These are phyloP conservation scores for Pichia sp. DNA, from an alignment of 1,139 yeast species.

Conservation along the genomic window DNA sequence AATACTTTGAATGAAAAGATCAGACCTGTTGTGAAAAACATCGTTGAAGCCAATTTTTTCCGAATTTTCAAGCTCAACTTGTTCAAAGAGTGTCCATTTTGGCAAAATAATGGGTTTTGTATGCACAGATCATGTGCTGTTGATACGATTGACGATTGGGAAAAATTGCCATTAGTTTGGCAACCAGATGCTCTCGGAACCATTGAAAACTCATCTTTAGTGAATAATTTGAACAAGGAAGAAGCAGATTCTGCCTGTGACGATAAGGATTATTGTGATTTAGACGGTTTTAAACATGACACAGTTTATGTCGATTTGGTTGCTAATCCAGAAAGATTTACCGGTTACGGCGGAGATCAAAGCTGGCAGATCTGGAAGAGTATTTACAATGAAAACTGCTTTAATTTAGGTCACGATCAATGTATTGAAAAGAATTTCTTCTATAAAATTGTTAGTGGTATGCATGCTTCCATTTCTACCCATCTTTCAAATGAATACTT, in stretches of 20 bases:
- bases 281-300: slow-evolving; percentile 28
- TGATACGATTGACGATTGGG: slow-evolving; percentile 56
- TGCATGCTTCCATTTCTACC: slow-evolving; percentile 94
- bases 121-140: slow-evolving; percentile 93
- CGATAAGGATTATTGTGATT: slow-evolving; percentile 38
- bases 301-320: slow-evolving; percentile 82
- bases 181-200: slow-evolving; percentile 69
- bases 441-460: slow-evolving; percentile 79
- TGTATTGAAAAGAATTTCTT: slow-evolving; percentile 85
- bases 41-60: slow-evolving; percentile 71
- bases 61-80: slow-evolving; percentile 80
- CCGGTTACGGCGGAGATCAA: slow-evolving; percentile 92
- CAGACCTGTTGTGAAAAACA: slow-evolving; percentile 44
- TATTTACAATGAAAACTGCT: slow-evolving; percentile 87
- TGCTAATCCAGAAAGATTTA: slow-evolving; percentile 91
- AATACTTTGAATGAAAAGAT: slow-evolving; percentile 41
- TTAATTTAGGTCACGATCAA: slow-evolving; percentile 39
- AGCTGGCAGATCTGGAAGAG: slow-evolving; percentile 91
- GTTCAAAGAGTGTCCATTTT: slow-evolving; percentile 82
- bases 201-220: slow-evolving; percentile 31
- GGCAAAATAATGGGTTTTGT: slow-evolving; percentile 77
- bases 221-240: slow-evolving; percentile 12
- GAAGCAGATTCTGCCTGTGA: slow-evolving; percentile 16
- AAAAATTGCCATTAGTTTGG: slow-evolving; percentile 62
- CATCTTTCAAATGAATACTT: slow-evolving; percentile 85